A percentile compares a stretch with the other conserved stretches of the same genome.
Evolutionary conservation across 495 filamentous ascomycete species (phyloP).

Genomic region (Haplographium delicatum): DNA sequence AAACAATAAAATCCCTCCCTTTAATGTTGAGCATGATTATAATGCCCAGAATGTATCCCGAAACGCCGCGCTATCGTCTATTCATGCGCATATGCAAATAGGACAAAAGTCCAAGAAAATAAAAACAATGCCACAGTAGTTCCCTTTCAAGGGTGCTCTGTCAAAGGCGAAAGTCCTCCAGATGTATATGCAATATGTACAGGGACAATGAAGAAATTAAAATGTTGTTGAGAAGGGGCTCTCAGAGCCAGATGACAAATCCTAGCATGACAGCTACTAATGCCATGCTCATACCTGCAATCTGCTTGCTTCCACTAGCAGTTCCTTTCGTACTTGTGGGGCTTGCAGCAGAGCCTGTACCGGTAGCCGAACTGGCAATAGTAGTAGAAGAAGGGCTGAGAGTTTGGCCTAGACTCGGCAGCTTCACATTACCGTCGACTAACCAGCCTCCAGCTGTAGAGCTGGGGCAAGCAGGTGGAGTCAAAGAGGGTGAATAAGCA

Average conservation of each 20-base stretch:
- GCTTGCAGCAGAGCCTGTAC: conserved; percentile 10
- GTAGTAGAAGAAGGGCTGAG: conserved; percentile 17
- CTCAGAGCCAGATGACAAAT: conserved; percentile 46
- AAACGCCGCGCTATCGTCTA: too few relatives aligned
- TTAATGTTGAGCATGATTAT: too few relatives aligned
- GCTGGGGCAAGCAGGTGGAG: conserved; percentile 65
- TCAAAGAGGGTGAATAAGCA: conserved; percentile 55
- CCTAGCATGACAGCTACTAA: conserved; percentile 49
- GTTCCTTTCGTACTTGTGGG: conserved; percentile 15
- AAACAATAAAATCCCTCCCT: too few relatives aligned
- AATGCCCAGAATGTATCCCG: too few relatives aligned
- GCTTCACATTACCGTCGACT: conserved; percentile 58
- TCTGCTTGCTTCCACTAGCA: conserved; percentile 39
- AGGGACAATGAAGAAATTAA: too few relatives aligned
- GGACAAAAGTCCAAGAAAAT: too few relatives aligned
- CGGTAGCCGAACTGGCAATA: not conserved
- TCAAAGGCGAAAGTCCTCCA: too few relatives aligned
- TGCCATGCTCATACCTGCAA: conserved; percentile 48
- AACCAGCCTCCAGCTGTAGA: conserved; percentile 66
- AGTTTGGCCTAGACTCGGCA: conserved; percentile 63
- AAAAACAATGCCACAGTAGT: too few relatives aligned
- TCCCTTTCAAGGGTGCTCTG: too few relatives aligned
- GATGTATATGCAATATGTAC: too few relatives aligned
- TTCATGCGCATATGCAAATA: too few relatives aligned
- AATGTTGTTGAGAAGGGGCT: too few relatives aligned